Evolutionary conservation across 2,329 filamentous ascomycete genomes (phyloP), one percentile per base, ranked within the genome.

Genomic region (Allantophomopsis lycopodina): DNA sequence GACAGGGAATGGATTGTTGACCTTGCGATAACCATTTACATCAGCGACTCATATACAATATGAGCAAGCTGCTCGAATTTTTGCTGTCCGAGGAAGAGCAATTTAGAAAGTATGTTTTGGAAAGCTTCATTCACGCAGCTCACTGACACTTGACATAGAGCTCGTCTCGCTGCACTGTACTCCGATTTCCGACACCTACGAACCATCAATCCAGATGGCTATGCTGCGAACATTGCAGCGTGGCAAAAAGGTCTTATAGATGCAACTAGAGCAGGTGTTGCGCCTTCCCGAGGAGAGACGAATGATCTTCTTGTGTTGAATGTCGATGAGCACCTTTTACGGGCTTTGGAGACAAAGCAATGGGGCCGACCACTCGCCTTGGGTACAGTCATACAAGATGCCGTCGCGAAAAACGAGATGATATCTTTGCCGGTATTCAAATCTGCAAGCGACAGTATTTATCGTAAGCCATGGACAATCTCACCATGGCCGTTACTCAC

Each of bases 341-440:
- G 74, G 17, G 75, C 77, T 30, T 65, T 98, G 39, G 79, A 88
- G 48, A 83, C 71, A 37, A 76, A 77, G 35, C 78, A 89, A 50
- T 88, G 76, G 59, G 91, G 91, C 2, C 73, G 79, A 35, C 91
- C 91, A 2, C 68, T 89, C 8, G 85, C 83, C 3, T 64, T 98
- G 1, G 82, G 82, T 1, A 75, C 79, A 3, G 91, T 88, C 5
- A 65, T 96, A 37, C 61, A 63, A 21, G 89, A 96, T 50, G 83
- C 83, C 0, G 62, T 91, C 1, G 65, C 70, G 38, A 73, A 69
- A 34, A 76, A 70, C 36, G 76, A 81, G 35, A 72, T 94, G 57
- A 65, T 94, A 11, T 75, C 81, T 0, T 52, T 89, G 10, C 62
- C 72, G 12, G 70, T 81, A 8, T 98, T 94, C 50, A 58, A 82